phyloP scores from a whole-genome alignment of 768 basidiomycete species.

The Hericium erinaceus region DNA sequence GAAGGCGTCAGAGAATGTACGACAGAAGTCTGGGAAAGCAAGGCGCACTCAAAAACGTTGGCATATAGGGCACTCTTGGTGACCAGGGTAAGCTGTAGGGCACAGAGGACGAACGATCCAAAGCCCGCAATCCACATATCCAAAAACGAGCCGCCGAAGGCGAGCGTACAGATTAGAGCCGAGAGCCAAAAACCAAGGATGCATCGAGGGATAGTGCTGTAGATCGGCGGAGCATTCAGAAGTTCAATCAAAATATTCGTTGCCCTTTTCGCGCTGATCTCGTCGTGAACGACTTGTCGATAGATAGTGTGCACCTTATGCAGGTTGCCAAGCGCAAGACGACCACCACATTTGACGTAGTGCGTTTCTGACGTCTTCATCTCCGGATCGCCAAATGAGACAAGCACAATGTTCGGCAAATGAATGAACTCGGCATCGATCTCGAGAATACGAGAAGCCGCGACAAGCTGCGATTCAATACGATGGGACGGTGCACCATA shows the following conservation, averaged over 20 bases:
- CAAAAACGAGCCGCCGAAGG: conserved; percentile 74
- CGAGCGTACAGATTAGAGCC: conserved; percentile 71
- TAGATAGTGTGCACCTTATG: conserved; percentile 81
- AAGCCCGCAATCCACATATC: conserved; percentile 75
- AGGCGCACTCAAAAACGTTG: conserved; percentile 79
- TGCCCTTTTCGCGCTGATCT: conserved; percentile 73
- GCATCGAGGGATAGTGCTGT: conserved; percentile 53
- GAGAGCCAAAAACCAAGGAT: conserved; percentile 60
- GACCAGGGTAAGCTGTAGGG: conserved; percentile 64
- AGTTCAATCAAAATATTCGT: conserved; percentile 50
- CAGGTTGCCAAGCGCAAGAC: conserved; percentile 73
- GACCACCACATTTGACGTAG: conserved; percentile 69
- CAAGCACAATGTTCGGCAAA: conserved; percentile 67
- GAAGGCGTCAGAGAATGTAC: conserved; percentile 7
- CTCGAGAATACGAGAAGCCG: conserved; percentile 83
- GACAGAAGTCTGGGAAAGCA: background rate
- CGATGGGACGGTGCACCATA: conserved; percentile 89
- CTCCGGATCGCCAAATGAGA: conserved; percentile 80
- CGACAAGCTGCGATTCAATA: conserved; percentile 82
- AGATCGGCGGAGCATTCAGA: conserved; percentile 55
- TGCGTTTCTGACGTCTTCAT: conserved; percentile 81
- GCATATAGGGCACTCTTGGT: conserved; percentile 72
- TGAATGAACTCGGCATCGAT: conserved; percentile 86
- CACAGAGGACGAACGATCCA: conserved; percentile 57
- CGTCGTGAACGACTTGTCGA: conserved; percentile 81